phyloP scores from a whole-genome alignment of 2,329 filamentous ascomycete genomes.

The Botrytis pseudocinerea region DNA sequence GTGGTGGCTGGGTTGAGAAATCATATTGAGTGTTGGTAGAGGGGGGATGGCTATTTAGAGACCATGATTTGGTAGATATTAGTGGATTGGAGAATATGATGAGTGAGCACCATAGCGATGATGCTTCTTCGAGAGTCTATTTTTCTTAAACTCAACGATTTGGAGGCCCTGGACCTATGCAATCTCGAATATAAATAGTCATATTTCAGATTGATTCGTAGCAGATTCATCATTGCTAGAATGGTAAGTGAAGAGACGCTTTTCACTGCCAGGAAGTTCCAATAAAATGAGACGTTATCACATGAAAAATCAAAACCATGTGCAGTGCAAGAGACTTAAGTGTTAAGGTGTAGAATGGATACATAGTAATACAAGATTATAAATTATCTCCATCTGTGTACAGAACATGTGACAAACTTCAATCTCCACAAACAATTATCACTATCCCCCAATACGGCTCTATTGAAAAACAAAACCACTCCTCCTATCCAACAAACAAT shows the following conservation, averaged over 20 bases:
- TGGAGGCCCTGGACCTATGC: not conserved
- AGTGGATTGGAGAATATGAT: fast-evolving
- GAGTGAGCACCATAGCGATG: fast-evolving
- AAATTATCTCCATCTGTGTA: not conserved
- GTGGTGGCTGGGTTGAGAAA: not conserved
- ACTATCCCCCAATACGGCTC: not conserved
- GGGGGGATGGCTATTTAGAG: too few species aligned
- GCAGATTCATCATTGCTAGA: not conserved
- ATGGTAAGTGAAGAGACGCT: not conserved
- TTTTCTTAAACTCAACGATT: too few species aligned
- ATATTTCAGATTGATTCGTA: too few species aligned
- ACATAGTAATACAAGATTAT: not conserved
- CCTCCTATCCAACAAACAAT: not conserved
- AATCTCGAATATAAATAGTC: not conserved
- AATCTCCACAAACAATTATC: not conserved
- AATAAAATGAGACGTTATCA: not conserved
- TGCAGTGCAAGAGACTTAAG: not conserved
- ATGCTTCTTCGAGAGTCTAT: not conserved
- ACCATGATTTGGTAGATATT: not conserved
- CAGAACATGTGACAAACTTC: not conserved
- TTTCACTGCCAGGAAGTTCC: not conserved
- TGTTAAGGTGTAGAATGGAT: not conserved
- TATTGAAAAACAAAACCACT: not conserved
- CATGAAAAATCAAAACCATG: not conserved
- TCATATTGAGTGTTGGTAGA: fast-evolving